Evolutionary conservation across 495 filamentous ascomycete genomes (phyloP), one percentile per base, ranked within the genome.

Genomic region (Aspergillus haitiensis): DNA sequence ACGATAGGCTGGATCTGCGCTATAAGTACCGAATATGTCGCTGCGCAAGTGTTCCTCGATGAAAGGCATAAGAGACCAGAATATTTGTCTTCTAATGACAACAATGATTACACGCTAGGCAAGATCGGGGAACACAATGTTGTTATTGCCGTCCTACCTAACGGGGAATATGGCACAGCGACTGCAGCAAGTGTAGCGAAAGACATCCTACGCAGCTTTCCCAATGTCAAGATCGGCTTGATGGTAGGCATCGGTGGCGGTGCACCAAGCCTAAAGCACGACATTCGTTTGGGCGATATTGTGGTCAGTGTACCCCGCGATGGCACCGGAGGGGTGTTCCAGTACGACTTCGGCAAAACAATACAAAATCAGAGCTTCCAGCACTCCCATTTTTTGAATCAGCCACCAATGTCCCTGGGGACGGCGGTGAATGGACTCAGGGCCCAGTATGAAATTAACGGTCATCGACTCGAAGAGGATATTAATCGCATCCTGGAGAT

Each of bases 1-100:
- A 46, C 44, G 6, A 18, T 85, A 6, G 81, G 77, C 40, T 82
- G 77, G 77, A 76, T 84, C 39, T 82, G 74, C 61, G 75, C 79
- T 1, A 61, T 84, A 6, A 51, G 62, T 4, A 59, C 62, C 11
- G 81, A 84, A 61, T 54, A 64, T 5, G 67, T 74, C n/a, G 81
- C 81, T 1, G 81, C 76, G 2, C 48, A 42, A 31, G 66, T 65
- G 13, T 74, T 80, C 60, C 72, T 85, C 3, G 81, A 86, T 58
- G 73, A 78, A 56, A 55, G 71, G 7, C 74, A 82, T 62, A 63
- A 61, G 7, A 12, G 39, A 10, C 63, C 74, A n/a, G 55, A 62
- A 0, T 61, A 64, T n/a, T 56, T 70, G 48, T 51, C 58, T 47
- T n/a, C 50, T 32, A 21, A 60, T 32, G 62, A 80, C 58, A 34